These are phyloP conservation scores for Xerocomellus amylosporus DNA, from an alignment of 768 basidiomycete species.

Conservation along the genomic window DNA sequence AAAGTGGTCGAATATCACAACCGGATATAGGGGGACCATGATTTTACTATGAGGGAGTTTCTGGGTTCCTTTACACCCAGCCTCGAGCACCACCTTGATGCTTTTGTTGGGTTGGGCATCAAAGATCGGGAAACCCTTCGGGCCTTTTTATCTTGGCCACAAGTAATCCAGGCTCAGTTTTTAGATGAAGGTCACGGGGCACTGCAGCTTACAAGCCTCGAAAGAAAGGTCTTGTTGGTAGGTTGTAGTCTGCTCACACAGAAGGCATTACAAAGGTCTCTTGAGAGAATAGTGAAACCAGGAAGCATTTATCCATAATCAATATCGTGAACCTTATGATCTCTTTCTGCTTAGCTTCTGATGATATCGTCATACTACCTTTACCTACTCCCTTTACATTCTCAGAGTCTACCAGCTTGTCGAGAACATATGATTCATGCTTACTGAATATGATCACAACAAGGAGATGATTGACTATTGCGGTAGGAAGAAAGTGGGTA, in stretches of 20 bases:
- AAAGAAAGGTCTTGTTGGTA: slow-evolving; percentile 17
- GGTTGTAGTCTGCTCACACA: slow-evolving; percentile 6
- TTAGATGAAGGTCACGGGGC: slow-evolving; percentile 9
- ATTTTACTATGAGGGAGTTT: slow-evolving; percentile 10
- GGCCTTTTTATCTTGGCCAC: slow-evolving; percentile 26
- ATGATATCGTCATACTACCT: neutral
- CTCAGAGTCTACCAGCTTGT: neutral
- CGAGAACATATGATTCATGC: slow-evolving; percentile 19
- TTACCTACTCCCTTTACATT: slow-evolving; percentile 4
- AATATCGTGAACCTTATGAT: neutral
- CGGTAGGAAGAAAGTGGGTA: slow-evolving; percentile 23
- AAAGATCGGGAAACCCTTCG: slow-evolving; percentile 19
- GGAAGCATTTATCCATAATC: neutral
- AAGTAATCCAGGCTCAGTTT: slow-evolving; percentile 11
- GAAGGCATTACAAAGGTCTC: neutral
- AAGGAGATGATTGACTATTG: slow-evolving; percentile 23
- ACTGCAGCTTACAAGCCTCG: slow-evolving; percentile 22
- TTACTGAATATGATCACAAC: slow-evolving; percentile 24
- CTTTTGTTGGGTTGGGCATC: slow-evolving; percentile 23
- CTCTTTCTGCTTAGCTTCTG: neutral
- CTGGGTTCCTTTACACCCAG: slow-evolving; percentile 20
- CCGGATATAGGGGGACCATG: neutral
- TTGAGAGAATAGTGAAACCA: neutral
- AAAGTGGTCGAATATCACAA: neutral
- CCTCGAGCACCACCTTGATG: slow-evolving; percentile 19